Conservation (phyloP, 352 stramenopile genomes). For the Saprolegnia diclina region DNA sequence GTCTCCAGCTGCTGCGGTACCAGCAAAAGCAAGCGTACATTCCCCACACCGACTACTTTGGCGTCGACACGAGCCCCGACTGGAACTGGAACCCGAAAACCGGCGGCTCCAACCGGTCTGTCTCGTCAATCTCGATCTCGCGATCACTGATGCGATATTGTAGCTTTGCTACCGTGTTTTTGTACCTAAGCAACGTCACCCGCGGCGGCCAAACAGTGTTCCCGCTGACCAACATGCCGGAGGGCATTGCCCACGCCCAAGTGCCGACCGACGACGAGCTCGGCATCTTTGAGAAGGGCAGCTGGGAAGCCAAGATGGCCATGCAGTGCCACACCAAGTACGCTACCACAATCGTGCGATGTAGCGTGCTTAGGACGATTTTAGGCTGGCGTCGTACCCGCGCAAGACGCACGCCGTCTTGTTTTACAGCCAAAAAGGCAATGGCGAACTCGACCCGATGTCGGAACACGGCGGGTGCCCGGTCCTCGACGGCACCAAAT, state of each 20-base stretch:
- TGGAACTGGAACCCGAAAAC: conserved; percentile 33
- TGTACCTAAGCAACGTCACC: conserved; percentile 29
- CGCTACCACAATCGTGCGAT: too few species aligned
- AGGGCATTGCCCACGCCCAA: conserved; percentile 18
- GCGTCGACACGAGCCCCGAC: conserved; percentile 26
- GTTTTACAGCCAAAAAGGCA: conserved; percentile 80
- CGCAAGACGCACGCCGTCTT: conserved; percentile 66
- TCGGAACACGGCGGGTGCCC: conserved; percentile 25
- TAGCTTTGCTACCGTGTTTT: conserved; percentile 30
- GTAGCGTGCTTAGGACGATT: too few species aligned
- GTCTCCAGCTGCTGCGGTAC: conserved; percentile 81
- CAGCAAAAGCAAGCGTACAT: conserved; percentile 72
- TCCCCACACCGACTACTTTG: conserved; percentile 75
- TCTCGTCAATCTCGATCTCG: not conserved
- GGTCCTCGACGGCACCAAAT: conserved; percentile 26
- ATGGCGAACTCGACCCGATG: conserved; percentile 26
- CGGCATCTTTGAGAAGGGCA: conserved; percentile 21
- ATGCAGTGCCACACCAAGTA: conserved; percentile 28
- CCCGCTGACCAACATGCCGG: conserved; percentile 29
- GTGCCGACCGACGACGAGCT: conserved; percentile 16
- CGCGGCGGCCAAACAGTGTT: conserved; percentile 36
- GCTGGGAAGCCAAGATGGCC: conserved; percentile 26
- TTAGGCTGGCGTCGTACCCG: conserved; percentile 29
- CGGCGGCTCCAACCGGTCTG: conserved; percentile 31
- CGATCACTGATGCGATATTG: not conserved